These are phyloP conservation scores for Gonium pectorale DNA, from an alignment of 139 green algal genomes.

Conservation along the genomic window DNA sequence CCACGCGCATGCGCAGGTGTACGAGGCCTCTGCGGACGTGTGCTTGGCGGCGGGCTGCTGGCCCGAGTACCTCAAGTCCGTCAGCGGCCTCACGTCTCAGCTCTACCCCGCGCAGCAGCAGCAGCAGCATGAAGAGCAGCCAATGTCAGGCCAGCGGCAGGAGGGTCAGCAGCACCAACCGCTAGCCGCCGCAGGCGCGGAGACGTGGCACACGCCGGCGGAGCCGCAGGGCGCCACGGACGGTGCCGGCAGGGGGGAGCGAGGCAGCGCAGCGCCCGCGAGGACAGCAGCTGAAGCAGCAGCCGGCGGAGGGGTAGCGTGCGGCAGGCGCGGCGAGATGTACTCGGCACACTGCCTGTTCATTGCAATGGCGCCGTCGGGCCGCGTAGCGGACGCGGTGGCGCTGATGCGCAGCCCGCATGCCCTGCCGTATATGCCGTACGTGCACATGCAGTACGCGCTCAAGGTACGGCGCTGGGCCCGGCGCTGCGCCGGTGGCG, in stretches of 20 bases:
- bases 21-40: conserved; percentile 27
- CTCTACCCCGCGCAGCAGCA: neutral
- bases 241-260: neutral
- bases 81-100: neutral
- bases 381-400: neutral
- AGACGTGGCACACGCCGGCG: neutral
- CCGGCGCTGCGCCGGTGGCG: neutral
- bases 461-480: neutral
- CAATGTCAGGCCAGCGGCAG: neutral
- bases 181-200: neutral
- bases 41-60: conserved; percentile 18
- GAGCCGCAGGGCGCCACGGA: neutral
- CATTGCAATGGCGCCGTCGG: neutral
- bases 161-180: neutral
- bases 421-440: neutral
- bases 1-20: neutral
- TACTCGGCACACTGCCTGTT: conserved; percentile 6
- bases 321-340: neutral
- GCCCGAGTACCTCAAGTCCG: conserved; percentile 32
- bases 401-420: conserved; percentile 2
- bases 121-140: neutral
- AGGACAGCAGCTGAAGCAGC: neutral
- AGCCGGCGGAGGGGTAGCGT: neutral
- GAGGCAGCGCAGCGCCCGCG: neutral
- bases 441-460: neutral